Evolutionary conservation across 163 green algal genomes (phyloP).

Genomic region (Trebouxia gelatinosa): DNA sequence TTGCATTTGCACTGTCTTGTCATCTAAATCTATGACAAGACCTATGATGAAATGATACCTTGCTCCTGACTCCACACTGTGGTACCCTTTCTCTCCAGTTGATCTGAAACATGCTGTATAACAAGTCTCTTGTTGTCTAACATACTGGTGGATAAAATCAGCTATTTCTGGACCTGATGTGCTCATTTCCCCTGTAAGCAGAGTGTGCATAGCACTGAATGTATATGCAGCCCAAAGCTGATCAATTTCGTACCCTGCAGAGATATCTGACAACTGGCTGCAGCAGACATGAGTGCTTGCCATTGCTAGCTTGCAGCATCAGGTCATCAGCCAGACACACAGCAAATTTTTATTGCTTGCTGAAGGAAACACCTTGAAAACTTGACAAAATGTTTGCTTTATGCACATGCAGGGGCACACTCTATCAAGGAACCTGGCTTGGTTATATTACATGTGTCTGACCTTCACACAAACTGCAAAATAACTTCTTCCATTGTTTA

Average conservation of each 20-base stretch:
- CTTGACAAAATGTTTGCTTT: constrained; percentile 1
- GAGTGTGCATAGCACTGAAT: constrained; percentile 9
- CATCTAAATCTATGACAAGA: constrained; percentile 23
- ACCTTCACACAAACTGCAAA: not conserved
- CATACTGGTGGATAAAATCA: constrained; percentile 21
- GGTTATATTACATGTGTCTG: constrained; percentile 3
- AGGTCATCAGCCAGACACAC: constrained; percentile 3
- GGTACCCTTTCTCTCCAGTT: constrained; percentile 4
- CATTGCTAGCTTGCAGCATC: constrained; percentile 13
- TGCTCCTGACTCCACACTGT: constrained; percentile 16
- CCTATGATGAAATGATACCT: constrained; percentile 20
- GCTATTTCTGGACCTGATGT: not conserved
- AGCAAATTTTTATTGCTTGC: not conserved
- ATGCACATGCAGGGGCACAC: constrained; percentile 15
- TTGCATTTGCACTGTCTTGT: constrained; percentile 3
- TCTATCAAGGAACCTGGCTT: constrained; percentile 20
- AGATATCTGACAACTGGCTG: constrained; percentile 2
- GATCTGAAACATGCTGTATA: constrained; percentile 1
- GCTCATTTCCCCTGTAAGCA: constrained; percentile 5
- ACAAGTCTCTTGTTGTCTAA: constrained; percentile 3
- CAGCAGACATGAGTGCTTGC: constrained; percentile 5
- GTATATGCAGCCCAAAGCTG: not conserved
- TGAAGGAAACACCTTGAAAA: constrained; percentile 3
- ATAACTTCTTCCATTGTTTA: not conserved
- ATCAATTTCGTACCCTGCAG: constrained; percentile 19